A percentile compares a stretch with the other conserved stretches of the same genome.
phyloP scores from a whole-genome alignment of 2,329 filamentous ascomycete species.

The Penicillium hordei region DNA sequence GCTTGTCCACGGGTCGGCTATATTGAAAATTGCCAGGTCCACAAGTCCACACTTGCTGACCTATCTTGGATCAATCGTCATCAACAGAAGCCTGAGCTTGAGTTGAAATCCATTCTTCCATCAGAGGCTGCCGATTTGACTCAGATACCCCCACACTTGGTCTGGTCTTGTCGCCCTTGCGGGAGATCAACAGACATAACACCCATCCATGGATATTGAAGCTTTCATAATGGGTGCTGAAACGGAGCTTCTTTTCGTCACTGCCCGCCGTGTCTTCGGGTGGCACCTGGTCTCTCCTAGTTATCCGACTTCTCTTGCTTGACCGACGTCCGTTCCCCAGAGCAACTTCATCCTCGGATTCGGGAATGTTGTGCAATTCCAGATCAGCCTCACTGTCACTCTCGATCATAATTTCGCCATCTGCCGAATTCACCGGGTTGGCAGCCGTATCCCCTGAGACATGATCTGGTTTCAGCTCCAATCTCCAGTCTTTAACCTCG shows the following conservation, averaged over 20 bases:
- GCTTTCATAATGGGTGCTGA: constrained; percentile 88
- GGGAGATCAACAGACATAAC: constrained; percentile 83
- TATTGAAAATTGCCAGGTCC: not conserved
- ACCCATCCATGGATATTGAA: constrained; percentile 95
- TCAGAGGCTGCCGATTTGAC: constrained; percentile 60
- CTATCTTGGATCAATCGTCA: constrained; percentile 32
- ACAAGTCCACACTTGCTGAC: not conserved
- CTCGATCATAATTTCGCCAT: constrained; percentile 55
- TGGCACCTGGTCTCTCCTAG: not conserved
- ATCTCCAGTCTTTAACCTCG: not conserved
- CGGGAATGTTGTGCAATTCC: constrained; percentile 59
- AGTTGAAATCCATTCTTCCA: constrained; percentile 89
- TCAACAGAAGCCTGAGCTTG: constrained; percentile 52
- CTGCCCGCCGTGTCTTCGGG: constrained; percentile 40
- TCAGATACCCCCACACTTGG: constrained; percentile 34
- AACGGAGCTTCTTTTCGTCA: constrained; percentile 86
- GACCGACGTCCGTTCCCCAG: not conserved
- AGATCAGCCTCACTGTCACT: constrained; percentile 55
- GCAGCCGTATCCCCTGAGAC: not conserved
- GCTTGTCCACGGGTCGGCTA: constrained; percentile 1
- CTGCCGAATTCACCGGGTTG: constrained; percentile 19
- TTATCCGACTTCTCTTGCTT: not conserved
- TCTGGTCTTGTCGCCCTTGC: constrained; percentile 55
- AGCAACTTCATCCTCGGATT: constrained; percentile 38
- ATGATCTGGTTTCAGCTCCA: constrained; percentile 28